A percentile compares a stretch with the other conserved stretches of the same genome.
These are phyloP conservation scores for Salix udensis DNA, from an alignment of 345 rosid species.

Conservation along the genomic window DNA sequence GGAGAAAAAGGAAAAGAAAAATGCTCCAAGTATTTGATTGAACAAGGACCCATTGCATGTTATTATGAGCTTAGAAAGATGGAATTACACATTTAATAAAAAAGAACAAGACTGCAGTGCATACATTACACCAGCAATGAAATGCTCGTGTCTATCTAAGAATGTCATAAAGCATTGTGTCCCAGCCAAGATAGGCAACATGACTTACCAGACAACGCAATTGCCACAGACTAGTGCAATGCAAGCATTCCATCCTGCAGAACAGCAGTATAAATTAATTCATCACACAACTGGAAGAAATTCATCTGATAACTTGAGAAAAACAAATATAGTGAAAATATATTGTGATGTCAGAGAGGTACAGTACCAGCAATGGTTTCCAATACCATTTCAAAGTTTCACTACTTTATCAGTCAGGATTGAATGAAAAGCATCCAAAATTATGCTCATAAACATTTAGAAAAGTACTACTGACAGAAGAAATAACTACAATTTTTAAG, in stretches of 20 bases:
- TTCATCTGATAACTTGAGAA: background rate
- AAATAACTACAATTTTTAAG: background rate
- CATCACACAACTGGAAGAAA: slow-evolving; percentile 1
- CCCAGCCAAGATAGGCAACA: background rate
- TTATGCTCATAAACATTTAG: background rate
- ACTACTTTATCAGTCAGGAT: background rate
- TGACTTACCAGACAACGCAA: slow-evolving; percentile 87
- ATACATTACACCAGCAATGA: background rate
- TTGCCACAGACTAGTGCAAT: slow-evolving; percentile 94
- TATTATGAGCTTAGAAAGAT: background rate
- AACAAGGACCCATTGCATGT: background rate
- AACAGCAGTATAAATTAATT: slow-evolving; percentile 7
- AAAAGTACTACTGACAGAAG: background rate
- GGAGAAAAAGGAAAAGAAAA: background rate
- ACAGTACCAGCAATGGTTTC: background rate
- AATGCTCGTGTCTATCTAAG: background rate
- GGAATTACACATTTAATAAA: background rate
- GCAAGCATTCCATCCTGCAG: slow-evolving; percentile 97
- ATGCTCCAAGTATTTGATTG: background rate
- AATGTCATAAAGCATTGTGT: background rate
- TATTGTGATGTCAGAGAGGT: background rate
- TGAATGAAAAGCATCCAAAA: background rate
- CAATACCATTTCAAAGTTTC: background rate
- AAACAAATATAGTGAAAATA: background rate
- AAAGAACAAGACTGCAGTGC: background rate